A percentile compares a stretch with the other conserved stretches of the same genome.
phyloP scores from a whole-genome alignment of 1,284 basidiomycete genomes.

The Austroboletus niveus region DNA sequence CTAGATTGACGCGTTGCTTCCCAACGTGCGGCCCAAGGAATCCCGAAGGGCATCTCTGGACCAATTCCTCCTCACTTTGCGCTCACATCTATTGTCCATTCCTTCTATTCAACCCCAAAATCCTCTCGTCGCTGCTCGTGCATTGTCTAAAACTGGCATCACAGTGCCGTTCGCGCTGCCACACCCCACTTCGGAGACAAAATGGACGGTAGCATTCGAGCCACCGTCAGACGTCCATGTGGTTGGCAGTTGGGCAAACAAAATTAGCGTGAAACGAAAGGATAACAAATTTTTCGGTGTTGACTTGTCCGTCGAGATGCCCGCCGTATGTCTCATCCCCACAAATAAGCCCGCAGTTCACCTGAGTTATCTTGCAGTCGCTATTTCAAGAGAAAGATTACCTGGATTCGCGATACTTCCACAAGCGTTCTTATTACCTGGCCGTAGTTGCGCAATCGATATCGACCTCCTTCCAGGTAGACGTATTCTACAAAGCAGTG shows the following conservation, averaged over 20 bases:
- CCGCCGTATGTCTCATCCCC: slow-evolving; percentile 54
- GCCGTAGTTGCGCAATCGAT: slow-evolving; percentile 76
- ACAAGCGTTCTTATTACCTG: slow-evolving; percentile 91
- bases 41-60: slow-evolving; percentile 57
- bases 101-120: slow-evolving; percentile 58
- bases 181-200: slow-evolving; percentile 64
- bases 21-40: slow-evolving; percentile 68
- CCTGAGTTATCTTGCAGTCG: slow-evolving; percentile 38
- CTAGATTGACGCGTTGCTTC: slow-evolving; percentile 79
- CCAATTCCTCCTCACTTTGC: slow-evolving; percentile 59
- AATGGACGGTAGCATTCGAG: slow-evolving; percentile 76
- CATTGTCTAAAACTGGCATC: slow-evolving; percentile 50
- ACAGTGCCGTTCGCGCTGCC: slow-evolving; percentile 66
- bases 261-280: slow-evolving; percentile 62
- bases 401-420: slow-evolving; percentile 86
- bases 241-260: slow-evolving; percentile 77
- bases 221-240: slow-evolving; percentile 64
- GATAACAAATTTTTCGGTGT: slow-evolving; percentile 68
- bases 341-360: background rate
- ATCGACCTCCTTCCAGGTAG: slow-evolving; percentile 47
- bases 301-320: slow-evolving; percentile 88
- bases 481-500: slow-evolving; percentile 59
- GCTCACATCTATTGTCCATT: slow-evolving; percentile 57
- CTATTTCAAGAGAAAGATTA: slow-evolving; percentile 97
- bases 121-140: slow-evolving; percentile 59